Base-by-base conservation (phyloP, 768 basidiomycete genomes). In the Mycena indigotica region DNA sequence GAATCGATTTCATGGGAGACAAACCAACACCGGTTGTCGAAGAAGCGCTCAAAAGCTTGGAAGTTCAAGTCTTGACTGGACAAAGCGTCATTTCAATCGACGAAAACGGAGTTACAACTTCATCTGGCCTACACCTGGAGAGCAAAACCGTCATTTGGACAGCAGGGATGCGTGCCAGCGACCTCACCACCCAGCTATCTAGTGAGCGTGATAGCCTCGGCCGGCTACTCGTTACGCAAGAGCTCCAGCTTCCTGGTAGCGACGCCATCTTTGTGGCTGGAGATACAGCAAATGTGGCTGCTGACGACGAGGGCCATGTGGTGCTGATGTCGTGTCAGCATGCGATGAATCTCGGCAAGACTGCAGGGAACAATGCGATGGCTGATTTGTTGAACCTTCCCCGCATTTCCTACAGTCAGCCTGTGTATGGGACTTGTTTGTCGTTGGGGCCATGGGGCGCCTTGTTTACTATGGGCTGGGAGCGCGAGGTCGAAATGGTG, bases 141-240 rank as follows among this genome's bases (percentile, higher is more conserved):
- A 58, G 55, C 53, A 64, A 60, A 38, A 66, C 66, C 8, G 58
- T 62, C 10, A 60, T 67, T n/a, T 67, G 66, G 66, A 63, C 66
- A 21, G 66, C 57, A 2, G 66, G 66, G 15, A 52, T 67, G 56
- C 64, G 62, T 2, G 66, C 66, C 5, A 62, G 54, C 39, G 1
- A 25, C 15, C 62, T 67, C 26, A 67, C 66, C 6, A 53, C 58
- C 3, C 66, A 67, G 38, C 55, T 67, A 15, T 58, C 66, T 48
- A 60, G 45, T 16, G 41, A 62, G 29, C 58, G 50, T 25, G 66
- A 67, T 49, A 39, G 53, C 6, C 24, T 63, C 16, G 65, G 60
- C 3, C 62, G 66, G 3, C 56, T 66, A 12, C 39, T 56, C 30
- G 61, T 64, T 2, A 52, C 56, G 45, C 55, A 58, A 19, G 50